Evolutionary conservation across 306 rosid species (phyloP), one percentile per base, ranked within the genome.

Genomic region (Lupinus albus): DNA sequence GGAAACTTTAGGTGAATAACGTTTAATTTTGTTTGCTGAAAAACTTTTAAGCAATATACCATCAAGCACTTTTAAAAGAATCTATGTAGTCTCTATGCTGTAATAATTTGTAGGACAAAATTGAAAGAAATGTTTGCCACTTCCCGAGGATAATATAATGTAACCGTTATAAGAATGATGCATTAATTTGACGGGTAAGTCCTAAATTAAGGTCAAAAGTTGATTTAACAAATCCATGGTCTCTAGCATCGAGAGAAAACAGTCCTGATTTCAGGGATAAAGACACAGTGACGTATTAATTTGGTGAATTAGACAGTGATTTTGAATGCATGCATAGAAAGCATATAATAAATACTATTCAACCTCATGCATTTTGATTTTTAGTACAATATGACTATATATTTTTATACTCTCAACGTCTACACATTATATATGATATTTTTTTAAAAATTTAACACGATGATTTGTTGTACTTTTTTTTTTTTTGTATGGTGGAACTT

Each of bases 151-250:
- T 25, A 25, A 25, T 25, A 25, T 25, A 25, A 25, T 25, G 28
- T 1, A 25, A 25, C 3, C 28, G 28, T 1, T 25, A 25, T 4
- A 25, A 25, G 1, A 25, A 4, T 25, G 3, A 25, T 25, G 28
- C 28, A 25, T 25, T 25, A 2, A 25, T 25, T 25, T 25, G 28
- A 71, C 51, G 68, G 16, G 3, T 6, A 65, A 20, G 70, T 44
- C 70, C 42, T 72, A 20, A 66, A 13, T 64, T 64, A 77, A 36
- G 73, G 69, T 51, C 20, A 74, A 67, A 74, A 74, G 75, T 67
- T 25, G 32, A 18, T 63, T 41, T 49, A 72, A 71, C 71, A 57
- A 62, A 72, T 30, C 30, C 64, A 32, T 68, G 17, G 39, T 61
- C 72, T 30, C 15, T 12, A 46, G 58, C 57, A 38, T 60, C 60